Evolutionary conservation across 2,329 filamentous ascomycete species (phyloP).

Genomic region (Exophiala lecanii-corni): DNA sequence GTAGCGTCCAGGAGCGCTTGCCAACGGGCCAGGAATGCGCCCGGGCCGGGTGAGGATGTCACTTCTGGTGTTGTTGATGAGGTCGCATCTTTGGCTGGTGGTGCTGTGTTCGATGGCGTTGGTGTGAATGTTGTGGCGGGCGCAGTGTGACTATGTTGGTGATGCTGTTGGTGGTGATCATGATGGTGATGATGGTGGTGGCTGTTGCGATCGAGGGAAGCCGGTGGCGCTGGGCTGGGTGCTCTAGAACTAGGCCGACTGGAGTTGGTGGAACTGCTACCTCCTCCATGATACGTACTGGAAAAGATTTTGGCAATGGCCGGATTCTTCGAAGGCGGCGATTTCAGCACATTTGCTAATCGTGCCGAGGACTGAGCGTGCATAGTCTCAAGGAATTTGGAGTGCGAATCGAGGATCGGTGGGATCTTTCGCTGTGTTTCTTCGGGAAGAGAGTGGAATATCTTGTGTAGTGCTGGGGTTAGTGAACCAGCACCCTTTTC

Average conservation of each 20-base stretch:
- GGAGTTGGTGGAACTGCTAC: background rate
- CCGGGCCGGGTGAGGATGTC: conserved; percentile 55
- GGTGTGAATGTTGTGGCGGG: too few species aligned
- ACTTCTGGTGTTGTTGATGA: conserved; percentile 13
- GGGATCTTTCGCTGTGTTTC: conserved; percentile 46
- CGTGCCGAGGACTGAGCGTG: conserved; percentile 50
- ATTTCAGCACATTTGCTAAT: conserved; percentile 55
- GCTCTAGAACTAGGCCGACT: conserved; percentile 15
- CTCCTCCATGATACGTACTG: too few species aligned
- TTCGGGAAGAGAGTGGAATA: conserved; percentile 45
- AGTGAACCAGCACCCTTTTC: conserved; percentile 39
- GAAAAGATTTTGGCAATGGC: conserved; percentile 24
- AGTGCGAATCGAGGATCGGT: conserved; percentile 55
- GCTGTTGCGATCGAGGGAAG: conserved; percentile 3
- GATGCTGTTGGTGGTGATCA: background rate
- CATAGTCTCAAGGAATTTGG: conserved; percentile 55
- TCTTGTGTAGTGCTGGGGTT: conserved; percentile 36
- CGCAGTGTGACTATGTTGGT: conserved; percentile 3
- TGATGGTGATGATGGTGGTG: background rate
- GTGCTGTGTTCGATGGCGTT: background rate
- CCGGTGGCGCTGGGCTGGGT: conserved; percentile 11
- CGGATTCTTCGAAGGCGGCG: conserved; percentile 23
- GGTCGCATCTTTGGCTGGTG: background rate
- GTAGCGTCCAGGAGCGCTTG: conserved; percentile 67
- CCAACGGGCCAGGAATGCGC: conserved; percentile 69